Evolutionary conservation across 345 rosid genomes (phyloP), one percentile per base, ranked within the genome.

Genomic region (Toxicodendron radicans): DNA sequence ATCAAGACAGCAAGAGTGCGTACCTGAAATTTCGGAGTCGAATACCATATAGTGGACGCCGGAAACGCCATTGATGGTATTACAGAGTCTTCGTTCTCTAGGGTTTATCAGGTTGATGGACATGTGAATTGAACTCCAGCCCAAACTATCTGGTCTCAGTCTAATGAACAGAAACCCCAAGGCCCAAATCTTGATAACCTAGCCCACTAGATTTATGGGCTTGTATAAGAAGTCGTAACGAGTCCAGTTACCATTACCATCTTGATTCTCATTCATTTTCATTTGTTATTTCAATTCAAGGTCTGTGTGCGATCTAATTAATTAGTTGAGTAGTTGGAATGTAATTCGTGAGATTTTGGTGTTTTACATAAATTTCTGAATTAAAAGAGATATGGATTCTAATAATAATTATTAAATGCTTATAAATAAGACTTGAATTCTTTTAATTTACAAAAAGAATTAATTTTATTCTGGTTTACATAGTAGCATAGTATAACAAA

Each of bases 1-100:
- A 52, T 51, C 0, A 32, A 14, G 38, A 68, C 21, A 30, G 30
- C 46, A 46, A 51, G 27, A 61, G 7, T 46, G 12, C 32, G 45
- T 46, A 79, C 84, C 86, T 72, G 82, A 61, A 68, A 48, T 51
- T 64, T 69, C 18, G 65, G 61, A 68, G 70, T n/a, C 17, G 76
- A 58, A 53, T 63, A 38, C 45, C 24, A 62, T 21, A 58, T 10
- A 4, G 76, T 58, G 35, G 82, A 80, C 48, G 82, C 70, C 17
- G 69, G 65, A 64, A 73, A 71, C 73, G 82, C 80, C 85, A 82
- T 79, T 35, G 62, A 58, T 18, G 30, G 51, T 16, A 49, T 20
- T 61, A n/a, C 69, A 45, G 14, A 65, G 30, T 11, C 41, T 65
- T 35, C 27, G 27, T 30, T 17, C 35, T 65, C 69, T 73, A 79